Conservation (phyloP, 2,329 filamentous ascomycete species). For the Aspergillus pseudoglaucus region DNA sequence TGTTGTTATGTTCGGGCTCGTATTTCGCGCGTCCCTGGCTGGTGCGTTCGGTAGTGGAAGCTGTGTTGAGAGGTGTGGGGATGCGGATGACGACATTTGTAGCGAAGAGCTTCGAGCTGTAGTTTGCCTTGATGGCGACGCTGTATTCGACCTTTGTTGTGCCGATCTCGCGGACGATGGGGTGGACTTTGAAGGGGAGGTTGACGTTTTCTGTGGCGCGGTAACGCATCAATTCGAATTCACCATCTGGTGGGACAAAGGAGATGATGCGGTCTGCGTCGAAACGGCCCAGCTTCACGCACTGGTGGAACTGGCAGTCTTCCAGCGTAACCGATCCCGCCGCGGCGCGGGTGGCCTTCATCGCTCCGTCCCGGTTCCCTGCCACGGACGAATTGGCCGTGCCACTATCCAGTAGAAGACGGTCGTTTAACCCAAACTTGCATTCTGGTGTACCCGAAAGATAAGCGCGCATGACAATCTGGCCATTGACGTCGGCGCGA, state of each 20-base stretch:
- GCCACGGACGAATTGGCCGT: slow-evolving; percentile 53
- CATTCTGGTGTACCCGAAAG: slow-evolving; percentile 94
- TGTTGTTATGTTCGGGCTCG: slow-evolving; percentile 95
- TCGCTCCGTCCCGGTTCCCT: slow-evolving; percentile 43
- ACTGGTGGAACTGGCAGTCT: slow-evolving; percentile 98
- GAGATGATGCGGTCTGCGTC: slow-evolving; percentile 95
- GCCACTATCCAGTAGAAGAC: slow-evolving; percentile 78
- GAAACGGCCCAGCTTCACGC: slow-evolving; percentile 94
- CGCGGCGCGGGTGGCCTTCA: slow-evolving; percentile 89
- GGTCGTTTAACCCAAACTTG: slow-evolving; percentile 97
- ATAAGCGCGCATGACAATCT: slow-evolving; percentile 98
- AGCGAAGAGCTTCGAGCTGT: slow-evolving; percentile 90
- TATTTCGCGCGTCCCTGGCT: slow-evolving; percentile 98
- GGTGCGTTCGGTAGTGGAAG: slow-evolving; percentile 84
- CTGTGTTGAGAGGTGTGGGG: slow-evolving; percentile 93
- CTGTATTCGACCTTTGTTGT: slow-evolving; percentile 98
- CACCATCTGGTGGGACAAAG: slow-evolving; percentile 92
- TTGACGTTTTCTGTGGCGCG: slow-evolving; percentile 98
- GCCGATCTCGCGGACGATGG: slow-evolving; percentile 94
- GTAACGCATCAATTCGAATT: slow-evolving; percentile 98
- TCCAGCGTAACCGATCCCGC: slow-evolving; percentile 93
- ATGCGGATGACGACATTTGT: slow-evolving; percentile 94
- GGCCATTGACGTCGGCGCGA: slow-evolving; percentile 90
- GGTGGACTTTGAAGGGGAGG: slow-evolving; percentile 95
- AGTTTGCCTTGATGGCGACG: slow-evolving; percentile 95